Evolutionary conservation across 805 yeast genomes (phyloP).

Genomic region (Cyberlindnera misumaiensis): DNA sequence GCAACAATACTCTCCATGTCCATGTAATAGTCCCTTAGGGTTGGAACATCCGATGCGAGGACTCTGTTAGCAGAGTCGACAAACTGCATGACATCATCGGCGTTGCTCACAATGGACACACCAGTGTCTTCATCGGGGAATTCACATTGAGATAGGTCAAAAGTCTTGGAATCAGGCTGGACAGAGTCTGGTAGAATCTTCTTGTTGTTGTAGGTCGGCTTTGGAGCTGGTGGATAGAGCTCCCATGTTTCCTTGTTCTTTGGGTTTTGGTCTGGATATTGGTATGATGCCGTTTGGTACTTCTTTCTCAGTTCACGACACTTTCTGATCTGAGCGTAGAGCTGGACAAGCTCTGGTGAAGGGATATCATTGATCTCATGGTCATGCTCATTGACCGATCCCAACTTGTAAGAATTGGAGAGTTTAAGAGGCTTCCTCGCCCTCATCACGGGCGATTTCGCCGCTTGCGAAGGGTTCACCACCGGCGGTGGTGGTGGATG

Average conservation of each 20-base stretch:
- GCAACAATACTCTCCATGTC: slow-evolving; percentile 72
- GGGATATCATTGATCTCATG: slow-evolving; percentile 52
- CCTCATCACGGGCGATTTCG: slow-evolving; percentile 17
- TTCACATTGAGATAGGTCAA: slow-evolving; percentile 34
- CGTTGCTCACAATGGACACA: slow-evolving; percentile 41
- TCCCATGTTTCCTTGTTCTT: slow-evolving; percentile 69
- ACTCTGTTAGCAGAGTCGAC: slow-evolving; percentile 29
- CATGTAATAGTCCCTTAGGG: slow-evolving; percentile 74
- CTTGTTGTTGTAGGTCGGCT: slow-evolving; percentile 76
- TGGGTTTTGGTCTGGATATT: slow-evolving; percentile 74
- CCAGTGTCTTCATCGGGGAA: slow-evolving; percentile 43
- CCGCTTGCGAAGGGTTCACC: slow-evolving; percentile 15
- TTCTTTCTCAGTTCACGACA: slow-evolving; percentile 73
- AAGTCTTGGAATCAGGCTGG: slow-evolving; percentile 36
- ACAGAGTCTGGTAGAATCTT: slow-evolving; percentile 38
- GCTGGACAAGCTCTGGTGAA: slow-evolving; percentile 58
- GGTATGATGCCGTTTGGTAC: slow-evolving; percentile 67
- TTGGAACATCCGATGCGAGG: slow-evolving; percentile 61
- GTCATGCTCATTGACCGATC: slow-evolving; percentile 39
- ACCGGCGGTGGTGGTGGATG: slow-evolving; percentile 35
- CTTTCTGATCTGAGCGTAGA: slow-evolving; percentile 52
- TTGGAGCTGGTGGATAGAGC: slow-evolving; percentile 91
- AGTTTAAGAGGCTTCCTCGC: slow-evolving; percentile 5
- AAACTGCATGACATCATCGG: slow-evolving; percentile 67
- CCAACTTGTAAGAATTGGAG: slow-evolving; percentile 32